phyloP scores from a whole-genome alignment of 495 filamentous ascomycete species.

The Cryomyces minteri region DNA sequence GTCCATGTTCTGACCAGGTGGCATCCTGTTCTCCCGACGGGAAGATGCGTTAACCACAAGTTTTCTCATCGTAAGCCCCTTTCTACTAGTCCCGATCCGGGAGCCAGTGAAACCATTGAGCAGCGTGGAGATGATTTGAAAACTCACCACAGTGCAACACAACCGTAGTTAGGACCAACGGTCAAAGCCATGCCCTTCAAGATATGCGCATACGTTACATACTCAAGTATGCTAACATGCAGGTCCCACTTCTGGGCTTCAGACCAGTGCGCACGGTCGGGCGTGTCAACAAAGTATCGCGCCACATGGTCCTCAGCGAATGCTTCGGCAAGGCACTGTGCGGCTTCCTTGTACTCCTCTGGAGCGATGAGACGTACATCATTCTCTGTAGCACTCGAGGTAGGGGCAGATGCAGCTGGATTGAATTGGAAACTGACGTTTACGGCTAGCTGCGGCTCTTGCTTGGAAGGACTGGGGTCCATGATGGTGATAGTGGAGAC shows the following conservation, averaged over 20 bases:
- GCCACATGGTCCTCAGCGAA: slow-evolving; percentile 53
- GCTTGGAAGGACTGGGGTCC: slow-evolving; percentile 7
- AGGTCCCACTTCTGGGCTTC: slow-evolving; percentile 52
- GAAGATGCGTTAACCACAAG: background rate
- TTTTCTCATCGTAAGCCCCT: no score
- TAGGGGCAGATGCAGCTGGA: slow-evolving; percentile 1
- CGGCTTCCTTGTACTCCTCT: slow-evolving; percentile 46
- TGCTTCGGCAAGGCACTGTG: slow-evolving; percentile 48
- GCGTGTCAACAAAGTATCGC: slow-evolving; percentile 49
- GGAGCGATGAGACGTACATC: slow-evolving; percentile 37
- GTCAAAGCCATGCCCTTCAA: slow-evolving; percentile 52
- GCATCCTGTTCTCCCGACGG: slow-evolving; percentile 32
- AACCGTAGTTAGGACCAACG: slow-evolving; percentile 54
- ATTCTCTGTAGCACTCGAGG: slow-evolving; percentile 4
- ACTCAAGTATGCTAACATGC: slow-evolving; percentile 54
- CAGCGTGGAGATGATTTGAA: background rate
- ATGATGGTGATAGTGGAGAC: slow-evolving; percentile 20
- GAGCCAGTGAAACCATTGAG: background rate
- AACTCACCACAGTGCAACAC: slow-evolving; percentile 60
- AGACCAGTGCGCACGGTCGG: slow-evolving; percentile 38
- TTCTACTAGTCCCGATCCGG: background rate
- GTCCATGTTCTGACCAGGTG: slow-evolving; percentile 55
- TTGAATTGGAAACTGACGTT: background rate
- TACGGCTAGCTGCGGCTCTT: slow-evolving; percentile 6
- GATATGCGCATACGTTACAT: slow-evolving; percentile 52